Evolutionary conservation across 192 early-diverging fungal genomes (phyloP), one percentile per base, ranked within the genome.

Genomic region (Coemansia aciculifera): DNA sequence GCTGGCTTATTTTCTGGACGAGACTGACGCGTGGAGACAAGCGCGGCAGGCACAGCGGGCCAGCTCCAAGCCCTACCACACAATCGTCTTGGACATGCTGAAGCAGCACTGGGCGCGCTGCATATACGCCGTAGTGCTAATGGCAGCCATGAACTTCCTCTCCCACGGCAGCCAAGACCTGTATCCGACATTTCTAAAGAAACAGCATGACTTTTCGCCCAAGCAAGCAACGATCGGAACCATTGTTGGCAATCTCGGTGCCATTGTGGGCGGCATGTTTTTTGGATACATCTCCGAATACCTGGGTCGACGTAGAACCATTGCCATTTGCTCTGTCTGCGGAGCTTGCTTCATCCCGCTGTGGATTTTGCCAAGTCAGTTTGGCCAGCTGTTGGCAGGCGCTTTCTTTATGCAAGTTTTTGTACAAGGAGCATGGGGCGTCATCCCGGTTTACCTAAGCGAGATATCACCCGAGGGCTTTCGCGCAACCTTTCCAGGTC

Each of bases 271-370:
- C 12, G 90, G 89, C 29, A 86, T 85, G 27, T 70, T 88, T 60
- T 85, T 86, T 77, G 90, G 90, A 13, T 91, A 89, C 71, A 74
- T 86, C 10, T 90, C 89, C 1, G 87, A 91, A 65, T 91, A 84
- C 52, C 78, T 85, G 4, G 91, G 91, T 27, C 87, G 91, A 8
- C 84, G 87, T 19, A 70, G 81, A 31, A 82, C 83, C 8, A 88
- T 93, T 34, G 76, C 84, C 44, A 60, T 84, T 11, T 75, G 80
- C 42, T 63, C 78, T 24, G 52, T 90, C 21, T 67, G 78, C 19
- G 89, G 83, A n/a, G 84, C 83, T 11, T 84, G 79, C 59, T 85
- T 93, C 78, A 83, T 93, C 32, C 88, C 90, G 17, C 78, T 90
- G n/a, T 91, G 88, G 87, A 81, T 84, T 7, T 72, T 88, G 59